phyloP scores from a whole-genome alignment of 352 stramenopile genomes.

The Sclerospora graminicola region DNA sequence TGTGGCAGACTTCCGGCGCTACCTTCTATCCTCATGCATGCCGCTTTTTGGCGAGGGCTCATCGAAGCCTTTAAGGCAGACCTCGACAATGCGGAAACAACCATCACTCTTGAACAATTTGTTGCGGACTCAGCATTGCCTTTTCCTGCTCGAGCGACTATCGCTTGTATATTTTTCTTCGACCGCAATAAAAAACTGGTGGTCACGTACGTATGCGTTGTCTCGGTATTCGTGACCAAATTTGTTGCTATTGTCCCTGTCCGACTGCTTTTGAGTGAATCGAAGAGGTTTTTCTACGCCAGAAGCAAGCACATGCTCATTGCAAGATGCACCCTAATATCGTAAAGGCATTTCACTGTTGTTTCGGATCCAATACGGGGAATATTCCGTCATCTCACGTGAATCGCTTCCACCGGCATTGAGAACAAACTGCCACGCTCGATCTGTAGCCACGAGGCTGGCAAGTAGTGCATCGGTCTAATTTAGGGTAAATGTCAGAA shows the following conservation, averaged over 20 bases:
- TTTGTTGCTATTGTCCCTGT: slow-evolving; percentile 4
- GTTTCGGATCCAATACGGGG: slow-evolving; percentile 83
- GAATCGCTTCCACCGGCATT: slow-evolving; percentile 58
- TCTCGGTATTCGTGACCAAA: slow-evolving; percentile 8
- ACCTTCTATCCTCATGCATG: too few species aligned
- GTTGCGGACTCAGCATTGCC: too few species aligned
- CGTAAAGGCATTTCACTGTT: slow-evolving; percentile 64
- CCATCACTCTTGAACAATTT: too few species aligned
- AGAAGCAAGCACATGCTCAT: slow-evolving; percentile 35
- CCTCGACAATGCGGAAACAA: too few species aligned
- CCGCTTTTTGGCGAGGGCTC: too few species aligned
- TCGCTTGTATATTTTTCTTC: slow-evolving; percentile 37
- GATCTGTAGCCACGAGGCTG: slow-evolving; percentile 63
- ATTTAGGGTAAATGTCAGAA: too few species aligned
- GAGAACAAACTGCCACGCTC: slow-evolving; percentile 69
- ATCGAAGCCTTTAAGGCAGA: too few species aligned
- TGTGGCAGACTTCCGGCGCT: too few species aligned
- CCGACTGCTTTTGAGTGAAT: slow-evolving; percentile 22
- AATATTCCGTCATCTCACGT: slow-evolving; percentile 71
- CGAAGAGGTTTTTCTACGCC: slow-evolving; percentile 57
- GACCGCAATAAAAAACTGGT: slow-evolving; percentile 64
- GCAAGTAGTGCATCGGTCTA: slow-evolving; percentile 74
- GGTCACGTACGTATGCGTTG: slow-evolving; percentile 15
- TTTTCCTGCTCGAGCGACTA: slow-evolving; percentile 16
- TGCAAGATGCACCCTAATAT: slow-evolving; percentile 60